Evolutionary conservation across 1,284 basidiomycete species (phyloP), one percentile per base, ranked within the genome.

Genomic region (Sphagnurus paluster): DNA sequence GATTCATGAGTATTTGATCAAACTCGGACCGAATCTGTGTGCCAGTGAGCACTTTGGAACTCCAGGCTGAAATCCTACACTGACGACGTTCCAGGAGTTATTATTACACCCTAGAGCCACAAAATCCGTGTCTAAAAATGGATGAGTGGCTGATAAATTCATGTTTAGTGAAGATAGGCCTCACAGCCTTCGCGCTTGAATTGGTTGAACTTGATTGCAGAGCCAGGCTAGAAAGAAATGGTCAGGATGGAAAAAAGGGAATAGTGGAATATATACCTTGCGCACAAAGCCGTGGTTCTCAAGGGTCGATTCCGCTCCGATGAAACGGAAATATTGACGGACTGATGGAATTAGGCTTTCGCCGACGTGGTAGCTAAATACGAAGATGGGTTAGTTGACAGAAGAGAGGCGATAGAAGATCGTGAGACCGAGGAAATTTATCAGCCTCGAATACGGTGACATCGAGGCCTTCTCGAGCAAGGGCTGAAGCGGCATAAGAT

Each of bases 401-500:
- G 24, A 19, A 42, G 19, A 45, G 34, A 23, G 16, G 10, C 37
- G 16, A 16, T 29, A 8, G 5, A 30, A 45, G 16, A n/a, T n/a
- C n/a, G 33, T 55, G 51, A 20, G 39, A 73, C 82, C 85, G 71
- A 38, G 87, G 87, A 61, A 88, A 89, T 55, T 80, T 77, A 19
- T 77, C 71, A 13, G 80, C 73, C 64, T 90, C 87, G 29, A 89
- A 67, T 17, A 90, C 56, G 14, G 80, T 80, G 45, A 87, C 85
- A 42, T 81, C 68, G 34, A 86, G 60, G 2, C 87, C 87, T 64
- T 90, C 87, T 33, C 82, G 68, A 3, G 83, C 82, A 13, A 90
- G 76, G 26, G 74, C 80, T n/a, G 82, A 70, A 2, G 86, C 85
- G 34, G 84, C 74, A 59, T 87, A 90, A 48, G 78, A 80, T 21